phyloP scores from a whole-genome alignment of 164 flowering plant genomes.

The Cinnamomum micranthum region DNA sequence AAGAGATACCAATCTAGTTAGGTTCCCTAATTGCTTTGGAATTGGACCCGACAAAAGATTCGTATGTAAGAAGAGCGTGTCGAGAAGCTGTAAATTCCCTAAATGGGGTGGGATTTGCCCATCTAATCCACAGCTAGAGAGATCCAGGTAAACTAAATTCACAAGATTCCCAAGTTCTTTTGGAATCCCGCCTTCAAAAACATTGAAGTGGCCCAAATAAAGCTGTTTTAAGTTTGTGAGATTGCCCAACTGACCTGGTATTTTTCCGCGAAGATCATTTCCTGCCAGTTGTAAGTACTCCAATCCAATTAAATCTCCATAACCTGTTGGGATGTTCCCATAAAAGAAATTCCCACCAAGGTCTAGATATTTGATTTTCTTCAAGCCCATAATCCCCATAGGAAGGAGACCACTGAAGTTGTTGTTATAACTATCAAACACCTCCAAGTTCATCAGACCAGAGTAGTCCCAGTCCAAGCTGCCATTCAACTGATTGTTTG shows the following conservation, averaged over 20 bases:
- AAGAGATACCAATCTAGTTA: conserved; percentile 45
- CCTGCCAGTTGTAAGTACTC: conserved; percentile 45
- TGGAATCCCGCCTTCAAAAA: conserved; percentile 52
- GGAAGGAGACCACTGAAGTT: conserved; percentile 50
- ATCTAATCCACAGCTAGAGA: conserved; percentile 45
- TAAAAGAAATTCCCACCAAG: conserved; percentile 64
- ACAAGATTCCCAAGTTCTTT: conserved; percentile 51
- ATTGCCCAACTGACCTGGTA: conserved; percentile 56
- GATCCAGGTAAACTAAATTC: conserved; percentile 45
- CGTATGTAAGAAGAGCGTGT: conserved; percentile 52
- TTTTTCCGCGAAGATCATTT: conserved; percentile 45
- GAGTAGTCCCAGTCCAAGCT: conserved; percentile 44
- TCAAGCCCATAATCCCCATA: conserved; percentile 25
- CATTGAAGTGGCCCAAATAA: conserved; percentile 56
- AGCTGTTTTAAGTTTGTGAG: conserved; percentile 46
- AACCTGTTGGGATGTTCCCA: conserved; percentile 43
- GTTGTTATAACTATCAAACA: conserved; percentile 56
- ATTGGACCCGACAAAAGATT: conserved; percentile 51
- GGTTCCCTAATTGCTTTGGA: conserved; percentile 47
- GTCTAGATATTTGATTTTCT: conserved; percentile 38
- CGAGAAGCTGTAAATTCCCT: conserved; percentile 43
- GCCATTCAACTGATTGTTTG: conserved; percentile 55
- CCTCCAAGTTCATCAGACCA: conserved; percentile 31
- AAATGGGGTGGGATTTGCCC: conserved; percentile 55
- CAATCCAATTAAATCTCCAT: conserved; percentile 41